Conservation (phyloP, 495 filamentous ascomycete genomes). For the Hypoxylon crocopeplum region DNA sequence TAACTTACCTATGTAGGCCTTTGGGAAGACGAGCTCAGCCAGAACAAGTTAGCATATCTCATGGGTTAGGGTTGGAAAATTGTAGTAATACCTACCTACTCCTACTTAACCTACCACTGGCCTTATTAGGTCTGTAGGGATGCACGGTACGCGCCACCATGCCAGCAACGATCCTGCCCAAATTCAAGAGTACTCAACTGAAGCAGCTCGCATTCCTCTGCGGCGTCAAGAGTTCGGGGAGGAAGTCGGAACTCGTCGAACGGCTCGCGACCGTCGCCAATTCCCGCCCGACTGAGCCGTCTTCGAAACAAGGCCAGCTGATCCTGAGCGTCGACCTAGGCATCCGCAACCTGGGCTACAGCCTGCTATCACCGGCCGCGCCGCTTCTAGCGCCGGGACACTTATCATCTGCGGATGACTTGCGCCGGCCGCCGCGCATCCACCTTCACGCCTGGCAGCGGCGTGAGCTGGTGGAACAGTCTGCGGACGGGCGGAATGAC, state of each 20-base stretch:
- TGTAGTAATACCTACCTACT: no score
- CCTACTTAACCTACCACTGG: no score
- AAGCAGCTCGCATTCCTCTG: conserved; percentile 32
- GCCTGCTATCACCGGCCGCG: conserved; percentile 58
- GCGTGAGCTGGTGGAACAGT: conserved; percentile 43
- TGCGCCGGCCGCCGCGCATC: conserved; percentile 25
- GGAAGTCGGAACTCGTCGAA: conserved; percentile 27
- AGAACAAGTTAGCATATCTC: no score
- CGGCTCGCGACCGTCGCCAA: conserved; percentile 15
- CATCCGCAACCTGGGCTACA: conserved; percentile 83
- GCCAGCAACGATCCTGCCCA: conserved; percentile 7
- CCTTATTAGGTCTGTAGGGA: no score
- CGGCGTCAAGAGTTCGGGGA: conserved; percentile 27
- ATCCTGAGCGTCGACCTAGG: conserved; percentile 90
- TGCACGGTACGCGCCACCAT: no score
- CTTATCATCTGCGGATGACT: not conserved
- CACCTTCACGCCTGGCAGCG: conserved; percentile 42
- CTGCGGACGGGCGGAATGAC: conserved; percentile 21
- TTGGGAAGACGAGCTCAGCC: no score
- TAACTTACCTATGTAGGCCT: no score
- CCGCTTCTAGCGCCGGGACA: conserved; percentile 14
- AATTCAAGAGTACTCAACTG: conserved; percentile 16
- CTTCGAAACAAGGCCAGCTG: conserved; percentile 22
- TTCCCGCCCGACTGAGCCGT: conserved; percentile 1
- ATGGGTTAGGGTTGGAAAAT: no score